Percentiles rank a stretch among this genome's conserved stretches.
phyloP scores from a whole-genome alignment of 106 monocot genomes.

The Posidonia australis region DNA sequence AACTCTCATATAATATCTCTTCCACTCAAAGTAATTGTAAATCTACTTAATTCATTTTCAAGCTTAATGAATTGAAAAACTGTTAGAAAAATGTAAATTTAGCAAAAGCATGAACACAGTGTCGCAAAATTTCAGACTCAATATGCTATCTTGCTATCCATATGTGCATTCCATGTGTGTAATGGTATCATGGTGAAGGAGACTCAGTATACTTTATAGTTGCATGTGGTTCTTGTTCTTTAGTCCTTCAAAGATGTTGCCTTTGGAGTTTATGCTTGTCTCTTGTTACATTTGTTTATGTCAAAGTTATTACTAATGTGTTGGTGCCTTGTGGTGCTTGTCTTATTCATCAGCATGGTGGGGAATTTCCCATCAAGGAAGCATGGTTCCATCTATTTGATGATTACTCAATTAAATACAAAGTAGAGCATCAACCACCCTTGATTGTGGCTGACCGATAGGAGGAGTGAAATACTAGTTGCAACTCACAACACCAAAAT shows the following conservation, averaged over 20 bases:
- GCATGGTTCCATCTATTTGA: conserved; percentile 89
- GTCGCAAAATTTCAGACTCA: no score
- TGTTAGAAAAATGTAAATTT: no score
- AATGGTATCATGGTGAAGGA: no score
- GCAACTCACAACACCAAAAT: conserved; percentile 94
- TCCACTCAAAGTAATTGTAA: no score
- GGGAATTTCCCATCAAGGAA: conserved; percentile 86
- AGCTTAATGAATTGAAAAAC: no score
- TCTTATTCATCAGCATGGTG: conserved; percentile 51
- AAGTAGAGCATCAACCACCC: conserved; percentile 85
- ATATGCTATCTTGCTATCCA: no score
- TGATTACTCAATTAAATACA: conserved; percentile 76
- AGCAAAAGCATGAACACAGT: no score
- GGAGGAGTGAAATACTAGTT: conserved; percentile 75
- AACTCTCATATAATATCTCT: no score
- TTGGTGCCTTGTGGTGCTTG: neutral
- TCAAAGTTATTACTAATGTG: neutral
- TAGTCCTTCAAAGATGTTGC: neutral
- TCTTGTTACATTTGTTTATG: neutral
- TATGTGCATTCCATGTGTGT: no score
- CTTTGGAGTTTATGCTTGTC: neutral
- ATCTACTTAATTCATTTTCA: no score
- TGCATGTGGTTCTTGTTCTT: no score
- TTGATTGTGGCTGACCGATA: conserved; percentile 80
- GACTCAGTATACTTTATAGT: no score